These are phyloP conservation scores for Pseudogymnoascus sp. DNA, from an alignment of 2,329 filamentous ascomycete species.

Conservation along the genomic window DNA sequence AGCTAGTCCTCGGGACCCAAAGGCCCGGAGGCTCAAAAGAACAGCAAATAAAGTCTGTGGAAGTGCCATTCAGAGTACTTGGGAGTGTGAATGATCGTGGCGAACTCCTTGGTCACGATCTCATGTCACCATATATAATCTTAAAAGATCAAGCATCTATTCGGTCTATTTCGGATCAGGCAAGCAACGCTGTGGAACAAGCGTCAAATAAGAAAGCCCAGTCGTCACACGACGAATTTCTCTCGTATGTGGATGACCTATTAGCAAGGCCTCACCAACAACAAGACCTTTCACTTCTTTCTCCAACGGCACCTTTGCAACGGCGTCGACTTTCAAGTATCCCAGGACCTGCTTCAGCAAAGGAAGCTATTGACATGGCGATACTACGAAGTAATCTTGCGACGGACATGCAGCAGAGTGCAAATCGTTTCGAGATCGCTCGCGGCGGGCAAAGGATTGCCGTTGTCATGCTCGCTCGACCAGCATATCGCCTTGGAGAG, in stretches of 20 bases:
- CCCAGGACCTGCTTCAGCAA: conserved; percentile 55
- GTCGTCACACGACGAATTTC: conserved; percentile 53
- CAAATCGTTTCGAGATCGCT: conserved; percentile 93
- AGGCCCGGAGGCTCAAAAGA: conserved; percentile 69
- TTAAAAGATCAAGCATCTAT: conserved; percentile 66
- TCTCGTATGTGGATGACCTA: conserved; percentile 69
- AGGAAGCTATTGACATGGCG: conserved; percentile 83
- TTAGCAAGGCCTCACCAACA: conserved; percentile 51
- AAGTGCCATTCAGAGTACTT: conserved; percentile 85
- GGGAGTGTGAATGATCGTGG: conserved; percentile 86
- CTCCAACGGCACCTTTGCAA: conserved; percentile 54
- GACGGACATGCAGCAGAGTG: conserved; percentile 61
- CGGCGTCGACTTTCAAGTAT: conserved; percentile 48
- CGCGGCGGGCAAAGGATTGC: conserved; percentile 87
- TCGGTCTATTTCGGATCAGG: conserved; percentile 20
- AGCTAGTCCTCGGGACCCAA: conserved; percentile 85
- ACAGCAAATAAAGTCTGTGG: conserved; percentile 81
- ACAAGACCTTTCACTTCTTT: conserved; percentile 54
- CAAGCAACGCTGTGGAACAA: conserved; percentile 15
- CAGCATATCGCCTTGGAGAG: conserved; percentile 84
- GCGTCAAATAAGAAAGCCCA: conserved; percentile 27
- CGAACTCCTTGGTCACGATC: conserved; percentile 82
- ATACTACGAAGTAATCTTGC: conserved; percentile 75
- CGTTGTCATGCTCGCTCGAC: conserved; percentile 79
- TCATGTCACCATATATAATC: conserved; percentile 90